Percentiles rank a stretch among this genome's conserved stretches.
phyloP scores from a whole-genome alignment of 805 yeast species.

The Metschnikowia anglica region DNA sequence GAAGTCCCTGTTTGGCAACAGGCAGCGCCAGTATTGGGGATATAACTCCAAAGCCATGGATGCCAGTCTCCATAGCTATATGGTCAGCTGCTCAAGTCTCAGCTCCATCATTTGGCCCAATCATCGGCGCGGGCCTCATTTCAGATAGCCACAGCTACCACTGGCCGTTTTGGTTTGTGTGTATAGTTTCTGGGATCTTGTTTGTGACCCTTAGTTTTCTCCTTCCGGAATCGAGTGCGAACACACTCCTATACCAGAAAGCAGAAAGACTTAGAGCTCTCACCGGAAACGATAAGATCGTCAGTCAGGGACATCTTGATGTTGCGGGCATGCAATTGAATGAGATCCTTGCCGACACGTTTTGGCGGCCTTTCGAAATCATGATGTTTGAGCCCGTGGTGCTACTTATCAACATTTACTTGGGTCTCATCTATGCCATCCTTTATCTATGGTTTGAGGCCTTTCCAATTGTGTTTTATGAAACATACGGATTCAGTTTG shows the following conservation, averaged over 20 bases:
- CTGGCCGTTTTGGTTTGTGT: conserved; percentile 19
- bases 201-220: conserved; percentile 9
- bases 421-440: conserved; percentile 52
- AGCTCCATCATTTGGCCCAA: conserved; percentile 58
- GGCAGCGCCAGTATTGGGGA: conserved; percentile 62
- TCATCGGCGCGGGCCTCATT: conserved; percentile 52
- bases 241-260: conserved; percentile 15
- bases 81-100: conserved; percentile 56
- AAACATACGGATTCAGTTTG: conserved; percentile 45
- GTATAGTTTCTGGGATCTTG: conserved; percentile 13
- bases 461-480: conserved; percentile 54
- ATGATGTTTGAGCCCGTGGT: conserved; percentile 17
- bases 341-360: conserved; percentile 9
- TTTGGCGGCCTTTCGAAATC: conserved; percentile 16
- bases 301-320: conserved; percentile 17
- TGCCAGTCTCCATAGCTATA: conserved; percentile 47
- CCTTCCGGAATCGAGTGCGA: conserved; percentile 17
- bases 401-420: conserved; percentile 17
- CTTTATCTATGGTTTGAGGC: conserved; percentile 61
- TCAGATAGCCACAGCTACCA: conserved; percentile 15
- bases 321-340: conserved; percentile 3
- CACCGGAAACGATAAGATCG: conserved; percentile 17
- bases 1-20: conserved; percentile 56
- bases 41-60: conserved; percentile 39
- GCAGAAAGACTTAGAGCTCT: conserved; percentile 15